Conservation (phyloP, 257 asterid species). For the Eucommia ulmoides region DNA sequence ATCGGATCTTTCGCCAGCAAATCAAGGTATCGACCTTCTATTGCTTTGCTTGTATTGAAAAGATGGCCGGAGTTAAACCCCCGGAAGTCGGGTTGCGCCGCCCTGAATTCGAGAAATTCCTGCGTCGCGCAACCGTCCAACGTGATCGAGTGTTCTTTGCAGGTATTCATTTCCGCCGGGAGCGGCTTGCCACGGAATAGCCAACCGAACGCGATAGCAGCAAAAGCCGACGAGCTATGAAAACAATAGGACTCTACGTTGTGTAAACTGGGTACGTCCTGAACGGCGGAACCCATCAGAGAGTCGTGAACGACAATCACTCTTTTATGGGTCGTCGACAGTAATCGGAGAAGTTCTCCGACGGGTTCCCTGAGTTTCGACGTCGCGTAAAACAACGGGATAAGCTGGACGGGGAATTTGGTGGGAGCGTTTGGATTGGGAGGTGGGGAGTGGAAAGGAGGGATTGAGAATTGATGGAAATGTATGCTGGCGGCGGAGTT, state of each 20-base stretch:
- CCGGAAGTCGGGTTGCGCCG: constrained; percentile 25
- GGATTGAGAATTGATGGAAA: constrained; percentile 35
- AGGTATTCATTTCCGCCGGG: constrained; percentile 8
- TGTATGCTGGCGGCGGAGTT: constrained; percentile 22
- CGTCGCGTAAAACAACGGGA: constrained; percentile 23
- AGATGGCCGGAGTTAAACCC: constrained; percentile 28
- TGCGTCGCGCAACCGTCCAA: no score
- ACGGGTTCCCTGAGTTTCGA: constrained; percentile 34
- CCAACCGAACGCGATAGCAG: constrained; percentile 20
- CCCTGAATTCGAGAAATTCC: constrained; percentile 21
- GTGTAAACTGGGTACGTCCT: constrained; percentile 15
- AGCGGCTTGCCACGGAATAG: constrained; percentile 22
- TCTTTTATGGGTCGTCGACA: constrained; percentile 12
- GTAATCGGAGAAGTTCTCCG: constrained; percentile 13
- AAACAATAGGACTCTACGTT: constrained; percentile 39
- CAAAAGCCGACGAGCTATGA: constrained; percentile 34
- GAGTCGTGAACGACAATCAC: constrained; percentile 46
- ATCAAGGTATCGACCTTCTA: constrained; percentile 35
- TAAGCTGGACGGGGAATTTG: constrained; percentile 48
- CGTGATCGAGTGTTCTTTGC: no score
- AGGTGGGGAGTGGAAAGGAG: constrained; percentile 22
- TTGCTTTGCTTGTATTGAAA: constrained; percentile 24
- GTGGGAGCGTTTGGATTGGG: constrained; percentile 22
- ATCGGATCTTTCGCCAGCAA: constrained; percentile 1
- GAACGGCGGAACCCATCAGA: constrained; percentile 32